Base-by-base conservation (phyloP, 345 rosid species). In the Reutealis trisperma region DNA sequence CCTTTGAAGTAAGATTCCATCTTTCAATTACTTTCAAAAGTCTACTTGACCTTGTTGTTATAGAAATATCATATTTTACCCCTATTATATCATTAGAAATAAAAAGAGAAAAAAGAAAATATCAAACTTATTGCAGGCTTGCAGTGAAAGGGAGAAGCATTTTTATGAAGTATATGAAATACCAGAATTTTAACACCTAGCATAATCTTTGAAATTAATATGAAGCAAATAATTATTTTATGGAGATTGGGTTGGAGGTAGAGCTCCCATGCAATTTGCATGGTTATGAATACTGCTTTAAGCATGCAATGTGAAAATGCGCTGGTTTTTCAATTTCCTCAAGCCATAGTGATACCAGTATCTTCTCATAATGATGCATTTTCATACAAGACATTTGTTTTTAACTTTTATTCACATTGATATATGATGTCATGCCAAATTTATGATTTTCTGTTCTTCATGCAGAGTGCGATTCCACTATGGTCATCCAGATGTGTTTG, bases 401-500 rank as follows among this genome's bases (percentile, higher is more conserved):
- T 25, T 21, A 41, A 37, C 41, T 49, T 69, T 49, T 27, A 25
- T 12, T 13, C 27, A 24, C 34, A 24, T 61, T 27, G 37, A 27
- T 61, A 10, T 61, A 18, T 61, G 18, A 61, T 72, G 47, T n/a
- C 15, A 6, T 22, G 34, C 61, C 25, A 59, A 75, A 8, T 67
- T 25, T 9, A 58, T 34, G n/a, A 10, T 21, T 68, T 42, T 72
- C 68, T 49, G 22, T 65, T 49, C 55, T 75, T 25, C 16, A 63
- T 78, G 57, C 75, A 96, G 99, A 95, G 99, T 96, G 59, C 97
- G 99, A 62, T 96, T 96, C 83, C 99, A 96, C 79, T 96, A 96
- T 84, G 99, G 98, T 78, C 99, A 96, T 85, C 99, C 99, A 4
- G 99, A 96, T 88, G 97, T 96, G 60, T 96, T 96, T 68, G 99